Base-by-base conservation (phyloP, 768 basidiomycete species). In the Mycena alexandri region DNA sequence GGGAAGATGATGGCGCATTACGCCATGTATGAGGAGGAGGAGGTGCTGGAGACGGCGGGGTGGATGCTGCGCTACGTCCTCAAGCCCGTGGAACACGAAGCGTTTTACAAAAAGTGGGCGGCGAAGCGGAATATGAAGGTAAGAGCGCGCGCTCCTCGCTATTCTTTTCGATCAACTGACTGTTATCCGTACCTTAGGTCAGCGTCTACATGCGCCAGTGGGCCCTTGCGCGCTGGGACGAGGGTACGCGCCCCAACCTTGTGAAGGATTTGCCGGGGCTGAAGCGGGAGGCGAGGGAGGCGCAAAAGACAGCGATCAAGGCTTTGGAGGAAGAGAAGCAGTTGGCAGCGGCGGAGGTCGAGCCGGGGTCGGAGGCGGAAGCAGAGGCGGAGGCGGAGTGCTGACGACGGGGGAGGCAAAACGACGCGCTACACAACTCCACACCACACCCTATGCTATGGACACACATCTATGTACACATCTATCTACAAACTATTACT, bases 51-150 rank as follows among this genome's bases (percentile, higher is more conserved):
- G 0, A 89, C 88, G 0, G 96, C 94, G 0, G 93, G 91, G 74
- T 73, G 93, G 68, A 95, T 98, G 93, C 75, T 98, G 72, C 93
- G 94, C 78, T 96, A 95, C 74, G 82, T 97, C 64, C 82, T 95
- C 59, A 86, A 91, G 72, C 87, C 91, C 4, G 76, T 91, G 55
- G 84, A 83, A 53, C 91, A 95, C 65, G 89, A 93, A 56, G 89
- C 89, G 33, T 91, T 98, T 76, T 90, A 87, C 82, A 92, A 92
- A 81, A 98, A 98, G 81, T 98, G 96, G 74, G 90, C 93, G 0
- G 86, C 88, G 33, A 94, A 92, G 80, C 91, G 88, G 56, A 94
- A 89, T 80, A 82, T 93, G 82, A 95, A 94, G 86, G 94, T 95
- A 52, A 19, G 84, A 9, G 29, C 33, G 59, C 46, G 36, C 29